Evolutionary conservation across 345 rosid species (phyloP), one percentile per base, ranked within the genome.

Genomic region (Gossypium mustelinum): DNA sequence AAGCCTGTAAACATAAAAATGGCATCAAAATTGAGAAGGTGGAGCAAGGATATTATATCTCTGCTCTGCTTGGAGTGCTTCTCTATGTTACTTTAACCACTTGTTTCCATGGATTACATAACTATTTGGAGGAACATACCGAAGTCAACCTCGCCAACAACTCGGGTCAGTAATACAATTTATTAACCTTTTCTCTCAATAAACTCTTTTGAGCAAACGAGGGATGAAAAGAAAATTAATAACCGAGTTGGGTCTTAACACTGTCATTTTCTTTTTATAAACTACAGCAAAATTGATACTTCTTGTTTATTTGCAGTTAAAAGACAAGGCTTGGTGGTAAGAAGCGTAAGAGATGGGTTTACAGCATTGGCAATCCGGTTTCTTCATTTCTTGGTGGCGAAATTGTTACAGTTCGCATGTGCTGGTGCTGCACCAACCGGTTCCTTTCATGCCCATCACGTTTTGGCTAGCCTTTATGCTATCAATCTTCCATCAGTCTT

Each of bases 381-480:
- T 43, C 76, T 74, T 16, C 72, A 74, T 64, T 76, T 75, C 61
- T 76, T 68, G 13, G n/a, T 73, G 18, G 52, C 78, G 4, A 79
- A 59, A 51, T 79, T 56, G 20, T 51, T 73, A 4, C 80, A 76
- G 77, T 52, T 79, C 54, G 62, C 59, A 16, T 11, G 47, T 58
- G 13, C 17, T 61, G 7, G 18, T 24, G 20, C 20, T 51, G 62
- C 61, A 58, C 2, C 29, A 20, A 6, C 61, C 25, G n/a, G 12
- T 18, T 18, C 24, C 59, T 18, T 18, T 55, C 11, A 55, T 18
- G 24, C 20, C 59, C 3, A 55, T 55, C 11, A 9, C 59, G 2
- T 18, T 55, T 55, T 55, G 11, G 59, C 59, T 55, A 18, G 59
- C 59, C 2, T 55, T 55, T 55, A 55, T 1, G 59, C 11, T 8